These are phyloP conservation scores for Chenopodium quinoa DNA, from an alignment of 148 eudicot species.

Conservation along the genomic window DNA sequence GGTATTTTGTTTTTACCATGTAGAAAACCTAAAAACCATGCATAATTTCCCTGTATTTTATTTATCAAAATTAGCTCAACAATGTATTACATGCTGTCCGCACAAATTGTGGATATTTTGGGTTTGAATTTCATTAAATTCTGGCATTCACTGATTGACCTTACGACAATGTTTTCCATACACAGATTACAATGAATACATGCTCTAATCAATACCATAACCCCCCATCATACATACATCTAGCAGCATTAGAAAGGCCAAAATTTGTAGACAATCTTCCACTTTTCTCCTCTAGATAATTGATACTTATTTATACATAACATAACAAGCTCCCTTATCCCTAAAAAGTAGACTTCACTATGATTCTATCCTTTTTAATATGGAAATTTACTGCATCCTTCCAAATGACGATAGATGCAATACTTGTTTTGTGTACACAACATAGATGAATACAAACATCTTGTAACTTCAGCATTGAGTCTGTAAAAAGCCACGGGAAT, in stretches of 20 bases:
- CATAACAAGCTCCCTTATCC: neutral
- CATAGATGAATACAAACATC: neutral
- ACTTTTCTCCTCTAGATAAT: neutral
- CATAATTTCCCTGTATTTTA: too few relatives aligned
- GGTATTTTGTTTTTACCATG: too few relatives aligned
- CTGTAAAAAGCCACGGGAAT: neutral
- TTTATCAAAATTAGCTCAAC: too few relatives aligned
- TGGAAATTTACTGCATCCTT: conserved; percentile 2
- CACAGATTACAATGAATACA: neutral
- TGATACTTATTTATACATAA: conserved; percentile 21
- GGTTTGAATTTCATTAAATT: too few relatives aligned
- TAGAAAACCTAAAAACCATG: too few relatives aligned
- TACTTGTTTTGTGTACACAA: conserved; percentile 2
- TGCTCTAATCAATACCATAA: neutral
- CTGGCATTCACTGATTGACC: too few relatives aligned
- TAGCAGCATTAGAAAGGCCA: neutral
- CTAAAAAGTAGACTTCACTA: neutral
- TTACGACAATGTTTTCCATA: neutral
- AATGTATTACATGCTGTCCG: too few relatives aligned
- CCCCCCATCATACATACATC: neutral
- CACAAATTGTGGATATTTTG: too few relatives aligned
- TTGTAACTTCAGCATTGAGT: neutral
- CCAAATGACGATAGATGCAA: neutral
- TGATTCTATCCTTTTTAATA: conserved; percentile 1
- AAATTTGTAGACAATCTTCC: conserved; percentile 14